Base-by-base conservation (phyloP, 345 rosid species). In the Brassica nigra region DNA sequence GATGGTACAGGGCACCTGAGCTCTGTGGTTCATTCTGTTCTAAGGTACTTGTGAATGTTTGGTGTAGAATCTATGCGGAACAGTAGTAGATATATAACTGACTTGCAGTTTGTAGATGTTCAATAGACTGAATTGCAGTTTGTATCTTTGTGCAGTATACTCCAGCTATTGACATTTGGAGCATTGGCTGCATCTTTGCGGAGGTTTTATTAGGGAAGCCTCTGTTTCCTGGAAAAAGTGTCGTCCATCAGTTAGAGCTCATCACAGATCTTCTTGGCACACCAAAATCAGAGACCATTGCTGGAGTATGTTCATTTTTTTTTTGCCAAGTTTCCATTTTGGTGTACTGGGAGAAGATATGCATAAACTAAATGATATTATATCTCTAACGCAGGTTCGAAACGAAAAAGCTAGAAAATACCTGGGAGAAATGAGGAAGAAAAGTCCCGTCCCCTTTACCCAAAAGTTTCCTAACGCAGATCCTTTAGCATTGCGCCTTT, bases 401-500 rank as follows among this genome's bases (percentile, higher is more conserved):
- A 49, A 49, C n/a, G 57, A 49, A 49, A 49, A 49, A n/a, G 57
- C 57, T 49, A 0, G 57, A 49, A 49, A 49, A 49, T 49, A 49
- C 57, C 57, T 49, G 2, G 57, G 57, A 5, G 57, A 49, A n/a
- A 49, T 49, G 57, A 49, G 57, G 57, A 49, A 49, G 57, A 49
- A 49, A 5, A 49, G 18, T n/a, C 57, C 8, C 7, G 57, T 93
- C 71, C 83, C 88, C 15, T 90, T 95, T 73, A 54, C 87, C 14
- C 91, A 90, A 54, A 95, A 91, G 80, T 95, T 95, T 86, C 97
- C 95, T 49, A 88, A 90, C 68, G 90, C 86, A 61, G 97, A 93
- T 81, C 99, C 97, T 8, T 82, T 81, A 79, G 96, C 93, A 52
- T 83, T 91, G 33, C 85, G 86, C 65, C 87, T 95, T 63, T 84